phyloP scores from a whole-genome alignment of 2,329 filamentous ascomycete genomes.

The Macrophomina pseudophaseolina region DNA sequence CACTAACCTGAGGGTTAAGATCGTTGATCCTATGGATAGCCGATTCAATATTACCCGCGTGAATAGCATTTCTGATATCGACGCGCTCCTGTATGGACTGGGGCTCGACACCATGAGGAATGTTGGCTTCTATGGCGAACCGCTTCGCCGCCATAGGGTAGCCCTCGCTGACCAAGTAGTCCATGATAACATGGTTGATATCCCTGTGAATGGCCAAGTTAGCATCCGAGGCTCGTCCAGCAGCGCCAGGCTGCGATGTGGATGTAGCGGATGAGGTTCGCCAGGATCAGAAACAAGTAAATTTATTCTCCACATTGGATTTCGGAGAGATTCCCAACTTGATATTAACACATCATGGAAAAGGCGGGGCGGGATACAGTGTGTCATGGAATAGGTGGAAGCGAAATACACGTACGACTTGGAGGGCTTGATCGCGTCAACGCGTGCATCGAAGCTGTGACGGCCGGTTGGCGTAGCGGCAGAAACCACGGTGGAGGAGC shows the following conservation, averaged over 20 bases:
- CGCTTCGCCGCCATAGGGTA: conserved; percentile 91
- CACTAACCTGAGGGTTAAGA: conserved; percentile 83
- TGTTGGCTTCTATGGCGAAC: conserved; percentile 92
- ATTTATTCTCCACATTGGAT: conserved; percentile 86
- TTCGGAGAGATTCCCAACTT: conserved; percentile 99
- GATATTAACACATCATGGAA: conserved; percentile 81
- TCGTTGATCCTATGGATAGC: conserved; percentile 91
- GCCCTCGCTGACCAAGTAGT: conserved; percentile 95
- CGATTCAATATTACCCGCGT: conserved; percentile 80
- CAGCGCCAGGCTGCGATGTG: conserved; percentile 27
- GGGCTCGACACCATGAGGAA: conserved; percentile 73
- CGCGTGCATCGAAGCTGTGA: conserved; percentile 78
- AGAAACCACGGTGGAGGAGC: conserved; percentile 73
- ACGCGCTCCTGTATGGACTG: conserved; percentile 78
- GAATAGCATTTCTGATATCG: conserved; percentile 82
- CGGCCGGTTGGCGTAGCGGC: conserved; percentile 70
- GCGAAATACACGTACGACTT: conserved; percentile 74
- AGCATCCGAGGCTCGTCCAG: conserved; percentile 29
- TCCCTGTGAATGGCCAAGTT: conserved; percentile 65
- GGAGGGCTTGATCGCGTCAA: conserved; percentile 82
- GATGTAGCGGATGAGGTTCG: conserved; percentile 29
- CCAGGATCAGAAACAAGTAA: conserved; percentile 74
- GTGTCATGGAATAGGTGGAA: conserved; percentile 42
- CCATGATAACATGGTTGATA: conserved; percentile 92
- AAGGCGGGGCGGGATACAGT: conserved; percentile 14